Evolutionary conservation across 371 early-diverging fungal genomes (phyloP).

Genomic region (Mortierella sp.): DNA sequence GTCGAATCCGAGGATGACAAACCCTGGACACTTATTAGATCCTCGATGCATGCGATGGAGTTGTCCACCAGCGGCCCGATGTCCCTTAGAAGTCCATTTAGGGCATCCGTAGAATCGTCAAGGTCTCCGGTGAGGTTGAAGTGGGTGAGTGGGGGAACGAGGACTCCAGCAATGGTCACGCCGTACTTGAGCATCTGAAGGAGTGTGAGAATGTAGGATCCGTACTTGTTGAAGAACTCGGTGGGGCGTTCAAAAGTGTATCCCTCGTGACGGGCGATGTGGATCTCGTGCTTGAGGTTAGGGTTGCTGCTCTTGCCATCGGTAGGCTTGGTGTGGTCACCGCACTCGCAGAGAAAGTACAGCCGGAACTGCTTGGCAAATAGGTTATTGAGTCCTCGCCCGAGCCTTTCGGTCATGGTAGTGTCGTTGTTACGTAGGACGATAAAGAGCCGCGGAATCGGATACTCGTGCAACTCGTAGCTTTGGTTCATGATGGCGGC

Average conservation of each 20-base stretch:
- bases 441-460: too few species aligned
- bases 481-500: too few species aligned
- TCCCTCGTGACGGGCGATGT: constrained; percentile 1
- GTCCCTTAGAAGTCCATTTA: neutral
- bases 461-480: too few species aligned
- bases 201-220: constrained; percentile 21
- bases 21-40: neutral
- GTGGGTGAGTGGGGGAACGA: constrained; percentile 19
- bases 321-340: constrained; percentile 16
- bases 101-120: neutral
- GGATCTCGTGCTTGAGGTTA: constrained; percentile 12
- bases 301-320: neutral
- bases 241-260: constrained; percentile 15
- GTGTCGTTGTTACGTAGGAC: too few species aligned
- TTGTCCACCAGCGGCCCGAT: constrained; percentile 26
- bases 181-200: constrained; percentile 33
- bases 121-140: constrained; percentile 4
- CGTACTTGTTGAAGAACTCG: constrained; percentile 39
- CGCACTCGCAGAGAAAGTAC: constrained; percentile 28
- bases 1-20: neutral
- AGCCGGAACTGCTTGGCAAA: too few species aligned
- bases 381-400: too few species aligned
- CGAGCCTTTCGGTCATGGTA: too few species aligned
- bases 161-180: constrained; percentile 12
- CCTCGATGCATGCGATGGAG: constrained; percentile 24